These are phyloP conservation scores for Claviceps spartinae DNA, from an alignment of 2,329 filamentous ascomycete genomes.

Conservation along the genomic window DNA sequence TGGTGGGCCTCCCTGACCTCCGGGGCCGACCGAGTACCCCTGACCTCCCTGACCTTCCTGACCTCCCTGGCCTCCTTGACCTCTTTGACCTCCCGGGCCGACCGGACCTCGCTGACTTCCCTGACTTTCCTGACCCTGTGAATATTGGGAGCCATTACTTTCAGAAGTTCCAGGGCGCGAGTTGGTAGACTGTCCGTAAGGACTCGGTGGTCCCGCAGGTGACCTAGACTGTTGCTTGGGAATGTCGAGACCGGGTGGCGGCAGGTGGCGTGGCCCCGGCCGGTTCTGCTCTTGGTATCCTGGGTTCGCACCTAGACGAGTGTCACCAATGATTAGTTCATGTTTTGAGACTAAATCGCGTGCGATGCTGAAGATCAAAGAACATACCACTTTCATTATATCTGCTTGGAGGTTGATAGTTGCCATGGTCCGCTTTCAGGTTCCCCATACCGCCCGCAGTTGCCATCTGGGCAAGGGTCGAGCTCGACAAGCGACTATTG, in stretches of 20 bases:
- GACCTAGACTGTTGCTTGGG: constrained; percentile 30
- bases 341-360: constrained; percentile 34
- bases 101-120: background rate
- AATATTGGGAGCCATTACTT: constrained; percentile 18
- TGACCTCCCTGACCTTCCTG: no score
- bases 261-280: constrained; percentile 21
- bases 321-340: constrained; percentile 39
- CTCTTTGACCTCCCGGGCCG: no score
- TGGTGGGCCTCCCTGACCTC: constrained; percentile 7
- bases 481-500: constrained; percentile 70
- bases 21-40: no score
- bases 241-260: constrained; percentile 27
- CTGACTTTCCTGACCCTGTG: constrained; percentile 5
- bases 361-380: constrained; percentile 34
- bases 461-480: constrained; percentile 68
- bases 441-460: constrained; percentile 47
- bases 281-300: constrained; percentile 22
- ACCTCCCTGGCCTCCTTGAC: no score
- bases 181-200: constrained; percentile 19
- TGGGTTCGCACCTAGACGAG: constrained; percentile 38
- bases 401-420: constrained; percentile 17
- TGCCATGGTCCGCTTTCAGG: constrained; percentile 19
- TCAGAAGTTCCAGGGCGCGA: constrained; percentile 19
- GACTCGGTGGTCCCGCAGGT: constrained; percentile 24
- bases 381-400: constrained; percentile 20